phyloP scores from a whole-genome alignment of 768 basidiomycete species.

The Psilocybe sp. region DNA sequence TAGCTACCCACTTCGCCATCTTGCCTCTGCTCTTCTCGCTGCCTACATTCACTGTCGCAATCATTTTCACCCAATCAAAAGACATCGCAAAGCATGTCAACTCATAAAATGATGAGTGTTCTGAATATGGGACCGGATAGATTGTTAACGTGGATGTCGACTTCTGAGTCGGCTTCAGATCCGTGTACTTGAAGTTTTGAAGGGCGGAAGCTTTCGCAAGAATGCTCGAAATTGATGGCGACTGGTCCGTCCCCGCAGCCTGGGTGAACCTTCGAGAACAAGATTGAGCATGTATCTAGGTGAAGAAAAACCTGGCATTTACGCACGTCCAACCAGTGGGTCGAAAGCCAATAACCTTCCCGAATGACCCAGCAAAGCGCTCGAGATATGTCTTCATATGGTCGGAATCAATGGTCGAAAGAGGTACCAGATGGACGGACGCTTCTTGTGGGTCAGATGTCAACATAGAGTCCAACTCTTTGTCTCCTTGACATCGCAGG shows the following conservation, averaged over 20 bases:
- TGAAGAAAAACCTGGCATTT: slow-evolving; percentile 1
- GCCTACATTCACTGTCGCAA: slow-evolving; percentile 92
- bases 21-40: slow-evolving; percentile 70
- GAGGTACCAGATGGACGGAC: slow-evolving; percentile 82
- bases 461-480: slow-evolving; percentile 75
- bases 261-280: slow-evolving; percentile 54
- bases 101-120: slow-evolving; percentile 95
- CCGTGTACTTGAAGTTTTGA: slow-evolving; percentile 63
- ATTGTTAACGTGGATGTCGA: slow-evolving; percentile 69
- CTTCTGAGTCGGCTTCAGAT: slow-evolving; percentile 67
- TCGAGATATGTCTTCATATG: slow-evolving; percentile 74
- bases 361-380: slow-evolving; percentile 69
- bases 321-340: slow-evolving; percentile 97
- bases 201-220: slow-evolving; percentile 60
- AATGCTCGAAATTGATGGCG: slow-evolving; percentile 65
- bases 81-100: slow-evolving; percentile 93
- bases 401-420: slow-evolving; percentile 73
- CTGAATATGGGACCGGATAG: slow-evolving; percentile 89
- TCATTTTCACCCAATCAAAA: slow-evolving; percentile 82
- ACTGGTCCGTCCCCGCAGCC: slow-evolving; percentile 57
- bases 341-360: slow-evolving; percentile 75
- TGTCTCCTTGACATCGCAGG: slow-evolving; percentile 80
- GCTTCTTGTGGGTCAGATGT: slow-evolving; percentile 75
- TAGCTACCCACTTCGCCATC: slow-evolving; percentile 87
- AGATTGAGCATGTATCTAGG: not conserved